phyloP scores from a whole-genome alignment of 2,329 filamentous ascomycete genomes.

The Ceratocystis eucalypticola region DNA sequence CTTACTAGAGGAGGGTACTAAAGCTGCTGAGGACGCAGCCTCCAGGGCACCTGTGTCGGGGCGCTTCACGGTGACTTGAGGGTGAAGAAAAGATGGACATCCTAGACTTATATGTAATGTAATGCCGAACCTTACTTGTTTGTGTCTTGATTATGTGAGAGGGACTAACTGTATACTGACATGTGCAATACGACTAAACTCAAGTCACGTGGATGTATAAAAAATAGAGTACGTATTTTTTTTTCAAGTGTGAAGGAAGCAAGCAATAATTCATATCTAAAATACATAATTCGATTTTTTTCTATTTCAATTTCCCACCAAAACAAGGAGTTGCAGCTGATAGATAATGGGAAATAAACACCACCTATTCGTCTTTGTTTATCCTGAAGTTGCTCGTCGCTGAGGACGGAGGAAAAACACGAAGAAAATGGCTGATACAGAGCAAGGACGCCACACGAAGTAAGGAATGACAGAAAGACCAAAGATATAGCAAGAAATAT shows the following conservation, averaged over 20 bases:
- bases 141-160: neutral
- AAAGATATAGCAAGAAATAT: neutral
- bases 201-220: neutral
- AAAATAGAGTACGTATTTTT: neutral
- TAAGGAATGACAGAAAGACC: neutral
- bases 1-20: constrained; percentile 76
- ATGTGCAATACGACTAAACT: neutral
- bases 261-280: too few species aligned
- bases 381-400: neutral
- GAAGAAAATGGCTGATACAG: neutral
- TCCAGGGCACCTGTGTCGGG: constrained; percentile 64
- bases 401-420: neutral
- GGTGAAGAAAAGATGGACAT: neutral
- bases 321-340: too few species aligned
- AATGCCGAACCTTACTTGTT: neutral
- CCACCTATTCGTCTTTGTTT: neutral
- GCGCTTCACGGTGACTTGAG: constrained; percentile 71
- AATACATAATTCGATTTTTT: constrained; percentile 4
- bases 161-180: too few species aligned
- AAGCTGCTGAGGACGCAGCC: constrained; percentile 79
- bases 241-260: too few species aligned
- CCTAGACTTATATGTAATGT: neutral
- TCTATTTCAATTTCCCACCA: too few species aligned
- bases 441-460: neutral
- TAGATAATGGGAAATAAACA: too few species aligned